Evolutionary conservation across 73 alveolate genomes (phyloP).

Genomic region (Stentor coeruleus): DNA sequence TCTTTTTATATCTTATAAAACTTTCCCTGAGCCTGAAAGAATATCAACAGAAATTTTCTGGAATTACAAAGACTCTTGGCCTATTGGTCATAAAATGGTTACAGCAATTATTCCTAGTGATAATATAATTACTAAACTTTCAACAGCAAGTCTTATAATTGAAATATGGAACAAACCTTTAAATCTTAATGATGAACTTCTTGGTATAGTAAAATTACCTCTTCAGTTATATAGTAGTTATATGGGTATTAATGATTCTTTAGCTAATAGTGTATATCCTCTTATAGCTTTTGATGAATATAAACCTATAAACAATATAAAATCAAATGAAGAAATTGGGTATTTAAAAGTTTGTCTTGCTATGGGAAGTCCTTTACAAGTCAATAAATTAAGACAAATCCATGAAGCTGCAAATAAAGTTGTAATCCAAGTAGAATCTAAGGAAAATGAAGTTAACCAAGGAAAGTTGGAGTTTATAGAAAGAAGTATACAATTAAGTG

Average conservation of each 20-base stretch:
- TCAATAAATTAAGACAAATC: conserved; percentile 21
- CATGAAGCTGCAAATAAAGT: background rate
- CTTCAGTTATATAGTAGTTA: conserved; percentile 40
- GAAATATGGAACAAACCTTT: conserved; percentile 60
- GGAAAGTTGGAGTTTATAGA: background rate
- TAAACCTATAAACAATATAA: conserved; percentile 42
- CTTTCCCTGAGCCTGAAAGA: conserved; percentile 53
- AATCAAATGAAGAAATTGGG: conserved; percentile 50
- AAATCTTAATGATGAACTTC: conserved; percentile 44
- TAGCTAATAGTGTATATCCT: conserved; percentile 51
- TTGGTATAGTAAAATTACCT: conserved; percentile 51
- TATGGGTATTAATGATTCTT: conserved; percentile 27
- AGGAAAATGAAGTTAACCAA: background rate
- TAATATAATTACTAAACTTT: conserved; percentile 33
- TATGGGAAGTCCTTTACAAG: conserved; percentile 50
- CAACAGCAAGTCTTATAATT: conserved; percentile 37
- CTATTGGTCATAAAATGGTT: conserved; percentile 40
- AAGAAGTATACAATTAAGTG: background rate
- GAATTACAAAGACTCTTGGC: conserved; percentile 29
- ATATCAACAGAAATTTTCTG: conserved; percentile 38
- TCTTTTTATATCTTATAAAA: conserved; percentile 46
- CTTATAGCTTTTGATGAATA: conserved; percentile 53
- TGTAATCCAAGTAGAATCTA: background rate
- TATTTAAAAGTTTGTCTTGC: conserved; percentile 50
- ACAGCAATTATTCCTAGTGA: conserved; percentile 39